phyloP scores from a whole-genome alignment of 192 early-diverging fungal species.

The Pecoramyces ruminantium region DNA sequence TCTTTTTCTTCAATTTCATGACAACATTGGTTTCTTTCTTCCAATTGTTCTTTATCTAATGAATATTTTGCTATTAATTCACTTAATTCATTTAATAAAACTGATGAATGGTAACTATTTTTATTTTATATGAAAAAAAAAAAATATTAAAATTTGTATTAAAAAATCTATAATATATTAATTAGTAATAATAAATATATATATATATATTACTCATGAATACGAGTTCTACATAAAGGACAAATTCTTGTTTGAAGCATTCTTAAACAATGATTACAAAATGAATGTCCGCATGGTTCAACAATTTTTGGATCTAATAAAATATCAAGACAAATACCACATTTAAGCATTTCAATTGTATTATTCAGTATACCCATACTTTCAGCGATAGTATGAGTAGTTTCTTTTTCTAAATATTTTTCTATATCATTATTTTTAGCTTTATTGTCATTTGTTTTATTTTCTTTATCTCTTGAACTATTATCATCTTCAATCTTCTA shows the following conservation, averaged over 20 bases:
- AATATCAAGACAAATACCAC: background rate
- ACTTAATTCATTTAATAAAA: background rate
- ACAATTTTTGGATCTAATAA: background rate
- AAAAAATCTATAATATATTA: too few species aligned
- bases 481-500: background rate
- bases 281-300: background rate
- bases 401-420: background rate
- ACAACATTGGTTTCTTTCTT: background rate
- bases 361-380: background rate
- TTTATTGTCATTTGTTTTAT: background rate
- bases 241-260: background rate
- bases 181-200: too few species aligned
- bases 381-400: background rate
- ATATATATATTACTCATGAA: background rate
- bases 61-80: background rate
- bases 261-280: background rate
- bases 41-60: background rate
- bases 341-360: background rate
- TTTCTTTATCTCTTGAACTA: background rate
- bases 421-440: background rate
- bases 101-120: background rate
- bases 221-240: background rate
- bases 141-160: too few species aligned
- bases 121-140: too few species aligned
- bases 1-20: background rate